Conservation (phyloP, 2,329 filamentous ascomycete species). For the Clonostachys sp. region DNA sequence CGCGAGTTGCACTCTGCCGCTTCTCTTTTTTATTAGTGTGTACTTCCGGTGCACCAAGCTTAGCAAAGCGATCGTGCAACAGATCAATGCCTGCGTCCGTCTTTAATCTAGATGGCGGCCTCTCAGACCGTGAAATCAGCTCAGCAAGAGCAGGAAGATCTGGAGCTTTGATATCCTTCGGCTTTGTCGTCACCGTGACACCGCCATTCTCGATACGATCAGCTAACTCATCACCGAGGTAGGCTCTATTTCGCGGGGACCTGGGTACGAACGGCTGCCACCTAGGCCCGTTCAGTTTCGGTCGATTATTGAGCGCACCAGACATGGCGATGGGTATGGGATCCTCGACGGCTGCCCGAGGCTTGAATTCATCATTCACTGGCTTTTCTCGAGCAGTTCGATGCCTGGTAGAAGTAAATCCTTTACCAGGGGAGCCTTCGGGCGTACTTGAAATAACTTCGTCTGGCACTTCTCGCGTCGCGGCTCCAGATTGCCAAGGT, state of each 20-base stretch:
- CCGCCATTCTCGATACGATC: constrained; percentile 20
- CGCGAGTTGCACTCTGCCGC: constrained; percentile 7
- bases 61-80: constrained; percentile 37
- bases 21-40: too few relatives aligned
- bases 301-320: constrained; percentile 12
- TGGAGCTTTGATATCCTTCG: constrained; percentile 13
- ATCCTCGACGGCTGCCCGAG: constrained; percentile 3
- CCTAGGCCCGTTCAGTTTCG: constrained; percentile 23
- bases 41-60: constrained; percentile 31
- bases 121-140: constrained; percentile 12
- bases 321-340: constrained; percentile 5
- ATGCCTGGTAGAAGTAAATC: not conserved
- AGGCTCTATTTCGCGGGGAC: constrained; percentile 29
- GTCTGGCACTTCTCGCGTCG: not conserved
- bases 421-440: not conserved
- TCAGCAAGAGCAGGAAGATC: constrained; percentile 18
- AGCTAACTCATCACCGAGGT: constrained; percentile 24
- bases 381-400: constrained; percentile 24
- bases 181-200: constrained; percentile 10
- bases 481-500: not conserved
- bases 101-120: constrained; percentile 14
- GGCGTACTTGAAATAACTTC: not conserved
- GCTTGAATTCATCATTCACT: constrained; percentile 11
- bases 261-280: constrained; percentile 37
- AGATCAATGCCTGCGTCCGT: constrained; percentile 34